Conservation (phyloP, 2,329 filamentous ascomycete genomes). For the Dactylellina parvicollis region DNA sequence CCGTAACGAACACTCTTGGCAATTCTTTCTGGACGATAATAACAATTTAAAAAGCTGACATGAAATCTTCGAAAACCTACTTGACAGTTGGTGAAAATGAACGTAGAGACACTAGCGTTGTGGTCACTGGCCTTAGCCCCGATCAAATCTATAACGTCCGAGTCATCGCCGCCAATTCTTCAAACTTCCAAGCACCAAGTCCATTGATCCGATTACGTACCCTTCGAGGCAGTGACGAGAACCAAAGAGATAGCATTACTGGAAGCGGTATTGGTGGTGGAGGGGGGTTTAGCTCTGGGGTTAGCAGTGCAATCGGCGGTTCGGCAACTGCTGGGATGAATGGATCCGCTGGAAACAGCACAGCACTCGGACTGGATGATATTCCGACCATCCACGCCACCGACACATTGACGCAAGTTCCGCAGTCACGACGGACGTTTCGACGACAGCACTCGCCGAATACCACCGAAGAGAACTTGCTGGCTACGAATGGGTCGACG, state of each 20-base stretch:
- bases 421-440: conserved; percentile 45
- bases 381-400: conserved; percentile 55
- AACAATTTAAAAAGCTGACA: conserved; percentile 8
- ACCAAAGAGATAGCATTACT: conserved; percentile 56
- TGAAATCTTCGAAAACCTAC: not conserved
- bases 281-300: conserved; percentile 59
- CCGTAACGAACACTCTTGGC: not conserved
- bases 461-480: conserved; percentile 46
- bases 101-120: conserved; percentile 82
- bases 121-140: conserved; percentile 85
- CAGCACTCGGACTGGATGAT: conserved; percentile 55
- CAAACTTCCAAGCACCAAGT: conserved; percentile 92
- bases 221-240: conserved; percentile 66
- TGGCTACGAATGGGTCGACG: conserved; percentile 33
- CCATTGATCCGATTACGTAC: conserved; percentile 85
- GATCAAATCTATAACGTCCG: conserved; percentile 92
- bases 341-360: conserved; percentile 26
- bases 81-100: conserved; percentile 78
- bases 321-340: conserved; percentile 28
- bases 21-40: not conserved
- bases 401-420: conserved; percentile 40
- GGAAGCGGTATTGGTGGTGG: conserved; percentile 54
- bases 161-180: conserved; percentile 87
- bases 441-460: conserved; percentile 47
- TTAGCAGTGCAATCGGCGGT: conserved; percentile 22